Evolutionary conservation across 257 asterid species (phyloP).

Genomic region (Solanum pennellii): DNA sequence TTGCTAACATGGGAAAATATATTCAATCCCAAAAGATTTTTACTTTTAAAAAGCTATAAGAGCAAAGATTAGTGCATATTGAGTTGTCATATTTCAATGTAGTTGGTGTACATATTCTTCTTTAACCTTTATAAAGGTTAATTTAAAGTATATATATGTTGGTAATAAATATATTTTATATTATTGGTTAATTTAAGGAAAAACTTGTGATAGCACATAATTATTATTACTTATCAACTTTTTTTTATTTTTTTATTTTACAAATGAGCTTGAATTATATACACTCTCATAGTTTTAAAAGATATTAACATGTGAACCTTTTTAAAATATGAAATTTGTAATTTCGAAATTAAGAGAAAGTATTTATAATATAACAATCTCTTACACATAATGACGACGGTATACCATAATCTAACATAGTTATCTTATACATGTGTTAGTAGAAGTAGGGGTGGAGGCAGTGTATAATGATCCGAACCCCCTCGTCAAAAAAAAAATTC

Average conservation of each 20-base stretch:
- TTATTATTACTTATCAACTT: neutral
- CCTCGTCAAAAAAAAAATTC: too few relatives aligned
- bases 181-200: neutral
- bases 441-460: too few relatives aligned
- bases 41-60: neutral
- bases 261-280: neutral
- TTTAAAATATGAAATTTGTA: neutral
- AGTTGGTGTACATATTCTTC: neutral
- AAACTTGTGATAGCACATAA: neutral
- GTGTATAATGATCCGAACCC: too few relatives aligned
- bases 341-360: neutral
- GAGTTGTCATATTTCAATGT: neutral
- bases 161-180: neutral
- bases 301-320: rapidly evolving
- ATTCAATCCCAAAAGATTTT: neutral
- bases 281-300: neutral
- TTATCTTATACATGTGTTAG: neutral
- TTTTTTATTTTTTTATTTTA: neutral
- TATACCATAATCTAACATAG: neutral
- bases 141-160: neutral
- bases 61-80: neutral
- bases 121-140: neutral
- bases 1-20: neutral
- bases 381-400: neutral
- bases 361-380: neutral